Evolutionary conservation across 441 rosid genomes (phyloP).

Genomic region (Eutrema salsugineum): DNA sequence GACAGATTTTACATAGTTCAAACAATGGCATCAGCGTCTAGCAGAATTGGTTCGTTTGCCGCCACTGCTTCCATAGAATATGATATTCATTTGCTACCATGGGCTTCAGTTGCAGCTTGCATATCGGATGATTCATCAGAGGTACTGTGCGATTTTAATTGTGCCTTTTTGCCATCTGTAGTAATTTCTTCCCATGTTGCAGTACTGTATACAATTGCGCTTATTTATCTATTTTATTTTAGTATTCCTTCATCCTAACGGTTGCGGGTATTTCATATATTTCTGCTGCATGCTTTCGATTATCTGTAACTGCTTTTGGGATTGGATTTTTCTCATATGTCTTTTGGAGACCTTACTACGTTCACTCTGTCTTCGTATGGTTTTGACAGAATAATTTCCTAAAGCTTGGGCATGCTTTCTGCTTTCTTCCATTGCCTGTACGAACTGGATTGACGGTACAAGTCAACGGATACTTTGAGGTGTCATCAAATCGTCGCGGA

Average conservation of each 20-base stretch:
- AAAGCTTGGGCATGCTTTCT: constrained; percentile 91
- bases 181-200: neutral
- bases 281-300: constrained; percentile 5
- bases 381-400: constrained; percentile 59
- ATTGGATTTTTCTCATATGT: neutral
- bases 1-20: constrained; percentile 82
- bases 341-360: constrained; percentile 9
- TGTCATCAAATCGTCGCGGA: constrained; percentile 97
- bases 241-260: neutral
- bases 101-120: constrained; percentile 99
- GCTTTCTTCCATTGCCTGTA: constrained; percentile 97
- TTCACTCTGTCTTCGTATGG: constrained; percentile 28
- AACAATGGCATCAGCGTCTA: constrained; percentile 80
- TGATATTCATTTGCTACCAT: constrained; percentile 91
- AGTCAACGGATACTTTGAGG: constrained; percentile 97
- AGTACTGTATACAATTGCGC: neutral
- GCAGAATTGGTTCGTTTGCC: constrained; percentile 81
- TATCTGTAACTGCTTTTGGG: constrained; percentile 10
- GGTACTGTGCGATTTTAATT: constrained; percentile 44
- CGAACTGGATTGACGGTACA: constrained; percentile 90
- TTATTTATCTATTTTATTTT: neutral
- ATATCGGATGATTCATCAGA: constrained; percentile 59
- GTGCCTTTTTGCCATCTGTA: neutral
- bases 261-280: neutral
- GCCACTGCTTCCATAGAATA: constrained; percentile 88